A percentile compares a stretch with the other conserved stretches of the same genome.
Conservation (phyloP, 139 green algal species). For the Microglena sp. region DNA sequence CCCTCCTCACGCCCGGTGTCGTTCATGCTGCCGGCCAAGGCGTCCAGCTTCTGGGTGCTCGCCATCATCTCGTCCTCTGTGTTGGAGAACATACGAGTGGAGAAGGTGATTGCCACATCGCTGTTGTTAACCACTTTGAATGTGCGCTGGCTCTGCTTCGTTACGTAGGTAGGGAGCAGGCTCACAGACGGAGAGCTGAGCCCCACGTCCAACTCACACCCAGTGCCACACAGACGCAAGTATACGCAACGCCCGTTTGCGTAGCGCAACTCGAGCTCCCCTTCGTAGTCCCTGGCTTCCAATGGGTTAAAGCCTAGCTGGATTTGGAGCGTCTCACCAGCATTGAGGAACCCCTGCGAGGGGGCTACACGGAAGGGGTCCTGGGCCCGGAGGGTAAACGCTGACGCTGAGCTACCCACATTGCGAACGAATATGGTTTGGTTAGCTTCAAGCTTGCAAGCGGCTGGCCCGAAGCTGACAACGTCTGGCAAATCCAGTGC, state of each 20-base stretch:
- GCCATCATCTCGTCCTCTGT: neutral
- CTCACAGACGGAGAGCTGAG: slow-evolving; percentile 29
- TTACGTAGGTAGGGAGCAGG: slow-evolving; percentile 62
- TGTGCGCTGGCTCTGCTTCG: slow-evolving; percentile 47
- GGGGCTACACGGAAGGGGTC: slow-evolving; percentile 49
- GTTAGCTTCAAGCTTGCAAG: slow-evolving; percentile 26
- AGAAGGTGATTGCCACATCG: neutral
- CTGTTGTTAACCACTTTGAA: slow-evolving; percentile 48
- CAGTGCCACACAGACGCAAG: slow-evolving; percentile 29
- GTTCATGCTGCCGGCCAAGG: neutral
- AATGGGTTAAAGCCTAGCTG: slow-evolving; percentile 40
- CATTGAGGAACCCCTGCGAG: slow-evolving; percentile 33
- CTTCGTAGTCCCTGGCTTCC: slow-evolving; percentile 18
- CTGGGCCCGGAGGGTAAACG: slow-evolving; percentile 40
- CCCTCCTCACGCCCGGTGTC: neutral
- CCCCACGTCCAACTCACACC: slow-evolving; percentile 47
- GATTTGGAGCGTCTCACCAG: slow-evolving; percentile 52
- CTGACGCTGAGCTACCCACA: slow-evolving; percentile 40
- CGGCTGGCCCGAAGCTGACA: slow-evolving; percentile 34
- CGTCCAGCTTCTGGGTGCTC: neutral
- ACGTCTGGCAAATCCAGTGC: slow-evolving; percentile 64
- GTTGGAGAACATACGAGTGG: too few relatives aligned
- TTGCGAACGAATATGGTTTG: slow-evolving; percentile 59
- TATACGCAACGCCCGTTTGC: slow-evolving; percentile 29
- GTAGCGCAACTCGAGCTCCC: slow-evolving; percentile 56